Percentiles rank a stretch among this genome's conserved stretches.
phyloP scores from a whole-genome alignment of 2,329 filamentous ascomycete genomes.

The Sporothrix pseudoabietina region DNA sequence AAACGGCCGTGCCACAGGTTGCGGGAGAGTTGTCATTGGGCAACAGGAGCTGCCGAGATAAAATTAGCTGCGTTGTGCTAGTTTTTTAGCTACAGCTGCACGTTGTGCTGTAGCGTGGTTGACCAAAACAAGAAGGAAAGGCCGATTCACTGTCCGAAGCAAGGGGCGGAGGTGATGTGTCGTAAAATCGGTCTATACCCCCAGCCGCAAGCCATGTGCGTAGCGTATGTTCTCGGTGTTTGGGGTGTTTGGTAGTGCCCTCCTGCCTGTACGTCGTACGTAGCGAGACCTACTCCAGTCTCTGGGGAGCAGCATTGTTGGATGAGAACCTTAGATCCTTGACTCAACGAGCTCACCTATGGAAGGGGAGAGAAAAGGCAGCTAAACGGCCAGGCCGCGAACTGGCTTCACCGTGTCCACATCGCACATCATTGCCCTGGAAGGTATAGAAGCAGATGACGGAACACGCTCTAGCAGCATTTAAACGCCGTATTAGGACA shows the following conservation, averaged over 20 bases:
- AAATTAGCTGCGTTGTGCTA: constrained; percentile 21
- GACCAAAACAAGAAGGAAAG: constrained; percentile 19
- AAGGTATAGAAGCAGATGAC: not conserved
- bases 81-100: constrained; percentile 8
- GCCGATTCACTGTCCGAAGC: not conserved
- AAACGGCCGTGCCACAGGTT: constrained; percentile 11
- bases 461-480: not conserved
- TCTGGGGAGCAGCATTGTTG: not conserved
- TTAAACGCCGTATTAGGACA: not conserved
- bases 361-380: not conserved
- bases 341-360: not conserved
- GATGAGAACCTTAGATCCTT: constrained; percentile 3
- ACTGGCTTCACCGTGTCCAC: not conserved
- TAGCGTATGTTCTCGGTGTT: not conserved
- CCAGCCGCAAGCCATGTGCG: constrained; percentile 3
- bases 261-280: too few relatives aligned
- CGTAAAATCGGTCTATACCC: not conserved
- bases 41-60: not conserved
- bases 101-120: constrained; percentile 11
- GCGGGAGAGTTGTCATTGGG: constrained; percentile 3
- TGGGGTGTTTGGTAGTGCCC: not conserved
- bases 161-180: constrained; percentile 5
- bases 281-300: too few relatives aligned
- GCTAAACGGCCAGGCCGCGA: not conserved
- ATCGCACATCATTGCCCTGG: constrained; percentile 20